Conservation (phyloP, 805 yeast genomes). For the Wickerhamiella kurtzmanii region DNA sequence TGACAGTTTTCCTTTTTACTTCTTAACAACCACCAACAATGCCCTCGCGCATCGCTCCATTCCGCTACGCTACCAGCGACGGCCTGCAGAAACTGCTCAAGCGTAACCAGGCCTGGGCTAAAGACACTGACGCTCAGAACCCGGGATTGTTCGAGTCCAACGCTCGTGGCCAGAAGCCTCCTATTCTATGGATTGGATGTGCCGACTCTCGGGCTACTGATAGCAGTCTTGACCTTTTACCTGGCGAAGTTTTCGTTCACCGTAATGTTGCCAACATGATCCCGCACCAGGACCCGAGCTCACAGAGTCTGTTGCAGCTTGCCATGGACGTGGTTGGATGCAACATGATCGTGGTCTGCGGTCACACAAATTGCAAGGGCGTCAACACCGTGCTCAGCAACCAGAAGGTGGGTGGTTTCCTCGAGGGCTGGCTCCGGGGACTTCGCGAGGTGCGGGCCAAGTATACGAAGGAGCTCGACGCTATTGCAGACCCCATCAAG, state of each 20-base stretch:
- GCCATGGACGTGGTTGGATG: slow-evolving; percentile 78
- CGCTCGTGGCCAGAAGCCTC: slow-evolving; percentile 80
- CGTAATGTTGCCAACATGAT: slow-evolving; percentile 78
- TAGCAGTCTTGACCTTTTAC: slow-evolving; percentile 56
- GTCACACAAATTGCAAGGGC: slow-evolving; percentile 94
- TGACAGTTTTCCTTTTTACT: too few relatives aligned
- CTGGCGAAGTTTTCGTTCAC: slow-evolving; percentile 84
- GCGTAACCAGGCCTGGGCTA: slow-evolving; percentile 35
- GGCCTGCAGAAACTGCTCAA: slow-evolving; percentile 26
- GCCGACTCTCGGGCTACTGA: slow-evolving; percentile 87
- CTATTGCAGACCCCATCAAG: slow-evolving; percentile 36
- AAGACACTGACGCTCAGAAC: slow-evolving; percentile 32
- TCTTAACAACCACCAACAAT: too few relatives aligned
- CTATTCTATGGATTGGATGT: slow-evolving; percentile 88
- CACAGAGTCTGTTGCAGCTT: slow-evolving; percentile 70
- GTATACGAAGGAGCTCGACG: slow-evolving; percentile 37
- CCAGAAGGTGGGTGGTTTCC: slow-evolving; percentile 49
- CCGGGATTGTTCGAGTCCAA: slow-evolving; percentile 50
- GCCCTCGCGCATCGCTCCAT: slow-evolving; percentile 7
- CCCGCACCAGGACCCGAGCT: slow-evolving; percentile 51
- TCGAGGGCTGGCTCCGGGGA: slow-evolving; percentile 61
- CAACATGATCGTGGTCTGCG: slow-evolving; percentile 70
- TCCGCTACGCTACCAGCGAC: slow-evolving; percentile 26
- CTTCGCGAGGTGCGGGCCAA: slow-evolving; percentile 54
- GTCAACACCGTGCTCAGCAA: slow-evolving; percentile 63